phyloP scores from a whole-genome alignment of 768 basidiomycete genomes.

The Leucosporidium creatinivorum region DNA sequence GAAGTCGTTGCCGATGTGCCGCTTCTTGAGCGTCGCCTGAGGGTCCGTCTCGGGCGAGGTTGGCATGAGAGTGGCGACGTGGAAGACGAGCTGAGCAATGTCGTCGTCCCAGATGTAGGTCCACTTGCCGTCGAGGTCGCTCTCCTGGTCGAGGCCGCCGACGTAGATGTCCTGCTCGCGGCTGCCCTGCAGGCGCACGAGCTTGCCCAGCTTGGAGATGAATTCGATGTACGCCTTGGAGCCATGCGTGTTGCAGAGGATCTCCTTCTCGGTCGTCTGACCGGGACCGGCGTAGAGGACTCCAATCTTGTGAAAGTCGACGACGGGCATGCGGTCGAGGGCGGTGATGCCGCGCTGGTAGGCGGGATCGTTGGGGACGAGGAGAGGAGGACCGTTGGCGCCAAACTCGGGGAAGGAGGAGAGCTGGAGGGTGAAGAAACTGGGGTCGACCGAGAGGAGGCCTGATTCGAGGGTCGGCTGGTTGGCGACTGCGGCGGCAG shows the following conservation, averaged over 20 bases:
- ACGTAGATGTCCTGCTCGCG: constrained; percentile 69
- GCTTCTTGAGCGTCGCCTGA: constrained; percentile 74
- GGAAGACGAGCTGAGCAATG: constrained; percentile 87
- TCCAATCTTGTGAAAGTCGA: constrained; percentile 94
- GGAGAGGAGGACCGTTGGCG: constrained; percentile 47
- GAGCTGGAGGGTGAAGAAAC: constrained; percentile 64
- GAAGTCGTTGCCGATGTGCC: constrained; percentile 93
- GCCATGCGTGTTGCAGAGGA: constrained; percentile 80
- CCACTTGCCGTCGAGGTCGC: constrained; percentile 85
- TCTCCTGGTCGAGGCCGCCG: constrained; percentile 70
- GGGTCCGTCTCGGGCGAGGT: constrained; percentile 57
- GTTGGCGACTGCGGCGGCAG: constrained; percentile 13
- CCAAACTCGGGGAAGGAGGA: constrained; percentile 59
- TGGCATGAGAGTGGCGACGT: constrained; percentile 97
- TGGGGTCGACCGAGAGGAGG: constrained; percentile 30
- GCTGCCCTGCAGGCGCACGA: constrained; percentile 82
- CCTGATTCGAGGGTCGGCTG: constrained; percentile 30
- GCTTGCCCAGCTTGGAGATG: constrained; percentile 75
- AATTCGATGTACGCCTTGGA: constrained; percentile 93
- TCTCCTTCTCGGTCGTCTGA: constrained; percentile 74
- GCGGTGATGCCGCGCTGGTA: constrained; percentile 57
- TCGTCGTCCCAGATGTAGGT: constrained; percentile 99
- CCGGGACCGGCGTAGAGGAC: constrained; percentile 93
- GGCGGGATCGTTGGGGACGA: constrained; percentile 49
- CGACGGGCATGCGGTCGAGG: constrained; percentile 80